Evolutionary conservation across 345 rosid genomes (phyloP).

Genomic region (Cardamine resedifolia): DNA sequence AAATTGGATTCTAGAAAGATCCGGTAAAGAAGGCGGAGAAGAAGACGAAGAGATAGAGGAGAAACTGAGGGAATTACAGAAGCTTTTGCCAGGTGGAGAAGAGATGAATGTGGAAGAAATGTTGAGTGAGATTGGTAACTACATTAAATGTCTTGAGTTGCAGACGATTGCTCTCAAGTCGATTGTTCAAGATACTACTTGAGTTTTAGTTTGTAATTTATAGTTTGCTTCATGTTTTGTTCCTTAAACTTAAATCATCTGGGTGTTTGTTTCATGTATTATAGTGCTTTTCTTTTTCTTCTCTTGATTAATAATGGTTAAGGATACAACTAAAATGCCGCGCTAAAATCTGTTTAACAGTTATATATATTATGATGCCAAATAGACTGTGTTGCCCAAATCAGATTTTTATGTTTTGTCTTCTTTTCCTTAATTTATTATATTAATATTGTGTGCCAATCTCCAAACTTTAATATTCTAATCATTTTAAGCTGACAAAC

Average conservation of each 20-base stretch:
- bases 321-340: neutral
- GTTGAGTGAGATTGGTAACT: conserved; percentile 45
- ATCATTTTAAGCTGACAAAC: conserved; percentile 23
- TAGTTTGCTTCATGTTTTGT: conserved; percentile 22
- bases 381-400: conserved; percentile 5
- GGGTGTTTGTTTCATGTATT: conserved; percentile 14
- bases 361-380: neutral
- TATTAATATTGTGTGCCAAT: conserved; percentile 1
- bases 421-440: neutral
- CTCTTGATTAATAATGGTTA: neutral
- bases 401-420: conserved; percentile 7
- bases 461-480: conserved; percentile 11
- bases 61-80: conserved; percentile 34
- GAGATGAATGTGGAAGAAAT: conserved; percentile 44
- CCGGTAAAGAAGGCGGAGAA: conserved; percentile 19
- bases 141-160: conserved; percentile 49
- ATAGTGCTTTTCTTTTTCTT: conserved; percentile 1
- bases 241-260: neutral
- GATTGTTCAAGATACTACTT: conserved; percentile 35
- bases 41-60: conserved; percentile 30
- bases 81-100: conserved; percentile 45
- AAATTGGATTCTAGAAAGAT: neutral
- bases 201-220: conserved; percentile 27
- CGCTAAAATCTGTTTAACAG: neutral
- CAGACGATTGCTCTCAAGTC: conserved; percentile 45